Evolutionary conservation across 306 rosid species (phyloP).

Genomic region (Castanospermum australe): DNA sequence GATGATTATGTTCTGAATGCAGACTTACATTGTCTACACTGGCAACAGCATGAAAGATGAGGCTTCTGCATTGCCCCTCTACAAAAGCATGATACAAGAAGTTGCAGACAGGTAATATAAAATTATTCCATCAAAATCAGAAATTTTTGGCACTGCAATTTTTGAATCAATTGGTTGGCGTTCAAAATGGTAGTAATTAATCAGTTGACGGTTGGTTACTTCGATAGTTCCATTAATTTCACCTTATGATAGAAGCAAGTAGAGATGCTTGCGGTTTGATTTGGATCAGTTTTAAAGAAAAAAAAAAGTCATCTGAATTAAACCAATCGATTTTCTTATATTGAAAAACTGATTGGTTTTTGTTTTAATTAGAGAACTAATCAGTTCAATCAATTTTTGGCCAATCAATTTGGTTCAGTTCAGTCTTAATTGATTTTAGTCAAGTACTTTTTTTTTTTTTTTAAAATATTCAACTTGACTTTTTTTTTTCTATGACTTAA

Average conservation of each 20-base stretch:
- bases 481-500: no score
- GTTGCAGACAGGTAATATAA: constrained; percentile 37
- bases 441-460: no score
- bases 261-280: no score
- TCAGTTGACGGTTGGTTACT: not conserved
- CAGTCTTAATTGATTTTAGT: no score
- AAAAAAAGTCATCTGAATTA: no score
- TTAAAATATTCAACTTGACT: no score
- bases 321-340: no score
- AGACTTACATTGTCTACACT: constrained; percentile 51
- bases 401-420: no score
- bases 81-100: constrained; percentile 34
- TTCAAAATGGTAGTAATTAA: not conserved
- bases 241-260: not conserved
- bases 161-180: not conserved
- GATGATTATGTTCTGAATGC: not conserved
- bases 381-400: no score
- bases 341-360: no score
- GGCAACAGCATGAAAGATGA: constrained; percentile 27
- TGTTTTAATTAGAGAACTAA: no score
- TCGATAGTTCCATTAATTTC: not conserved
- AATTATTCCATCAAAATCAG: not conserved
- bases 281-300: no score
- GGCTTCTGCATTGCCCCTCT: constrained; percentile 12
- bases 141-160: not conserved